Base-by-base conservation (phyloP, 2,329 filamentous ascomycete genomes). In the Aspergillus ustus region DNA sequence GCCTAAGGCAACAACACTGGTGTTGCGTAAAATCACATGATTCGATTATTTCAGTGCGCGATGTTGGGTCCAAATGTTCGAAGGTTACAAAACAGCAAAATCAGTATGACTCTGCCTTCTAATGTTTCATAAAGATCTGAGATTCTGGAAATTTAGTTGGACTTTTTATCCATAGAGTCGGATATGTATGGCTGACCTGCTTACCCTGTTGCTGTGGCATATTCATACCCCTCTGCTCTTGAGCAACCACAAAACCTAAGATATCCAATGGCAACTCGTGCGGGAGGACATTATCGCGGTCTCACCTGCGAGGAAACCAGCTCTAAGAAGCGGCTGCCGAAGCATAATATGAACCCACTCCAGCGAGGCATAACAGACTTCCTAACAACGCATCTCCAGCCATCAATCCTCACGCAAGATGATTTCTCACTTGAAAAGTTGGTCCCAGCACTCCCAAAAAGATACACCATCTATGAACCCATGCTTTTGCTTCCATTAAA, bases 381-480 rank as follows among this genome's bases (percentile, higher is more conserved):
- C 56, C 43, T 79, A 44, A 67, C 61, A 6, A 68, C 58, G 15
- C 58, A 71, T 20, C 46, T 71, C 6, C 46, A 68, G 15, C 57
- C 63, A 44, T 61, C 54, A 34, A 20, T 60, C 13, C 63, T 69
- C 2, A 31, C 62, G 44, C 58, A 67, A 29, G 37, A 69, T 49
- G 63, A 51, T 4, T 57, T 72, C 20, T 56, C 62, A 5, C 22
- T 51, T 46, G 67, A 68, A 25, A 57, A 52, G 4, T 31, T 73
- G 17, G 25, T 58, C 2, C 62, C 63, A 8, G 63, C 66, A 25
- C 69, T 80, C 5, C 78, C 78, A 1, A 80, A 78, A 65, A 68
- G 79, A 4, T 88, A 85, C 73, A 84, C 83, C 3, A 71, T 86
- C 48, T 88, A 89, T 72, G 79, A 79, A 6, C 82, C 84, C 2